phyloP scores from a whole-genome alignment of 2,329 filamentous ascomycete genomes.

The Penicillium sumatraense region DNA sequence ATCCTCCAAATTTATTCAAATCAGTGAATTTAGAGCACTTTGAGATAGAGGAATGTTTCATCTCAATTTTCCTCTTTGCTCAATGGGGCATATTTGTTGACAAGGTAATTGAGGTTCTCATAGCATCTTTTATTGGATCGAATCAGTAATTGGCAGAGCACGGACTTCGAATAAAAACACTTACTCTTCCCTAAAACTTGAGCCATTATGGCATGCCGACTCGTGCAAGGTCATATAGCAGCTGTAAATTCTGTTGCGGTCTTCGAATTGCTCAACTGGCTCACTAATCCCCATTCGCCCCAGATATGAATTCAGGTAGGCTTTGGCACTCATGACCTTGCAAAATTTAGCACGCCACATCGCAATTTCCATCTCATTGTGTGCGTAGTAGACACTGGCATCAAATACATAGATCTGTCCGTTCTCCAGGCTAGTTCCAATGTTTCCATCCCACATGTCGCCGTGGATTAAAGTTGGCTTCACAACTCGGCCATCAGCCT shows the following conservation, averaged over 20 bases:
- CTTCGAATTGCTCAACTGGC: conserved; percentile 36
- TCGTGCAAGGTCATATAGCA: conserved; percentile 29
- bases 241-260: conserved; percentile 34
- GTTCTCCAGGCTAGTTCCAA: conserved; percentile 33
- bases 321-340: conserved; percentile 13
- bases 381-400: conserved; percentile 39
- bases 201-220: conserved; percentile 18
- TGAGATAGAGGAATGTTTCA: too few species aligned
- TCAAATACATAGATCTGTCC: conserved; percentile 41
- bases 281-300: conserved; percentile 27
- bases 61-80: too few species aligned
- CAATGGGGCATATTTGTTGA: neutral
- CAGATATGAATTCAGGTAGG: conserved; percentile 16
- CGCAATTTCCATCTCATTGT: conserved; percentile 43
- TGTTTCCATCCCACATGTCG: conserved; percentile 47
- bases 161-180: neutral
- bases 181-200: conserved; percentile 2
- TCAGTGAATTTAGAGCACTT: too few species aligned
- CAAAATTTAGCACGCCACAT: conserved; percentile 32
- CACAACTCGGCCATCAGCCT: conserved; percentile 27
- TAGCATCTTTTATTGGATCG: neutral
- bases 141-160: too few species aligned
- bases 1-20: too few species aligned
- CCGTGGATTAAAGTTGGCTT: conserved; percentile 43
- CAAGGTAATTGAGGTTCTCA: neutral